These are phyloP conservation scores for Paralagenidium karlingii DNA, from an alignment of 352 stramenopile species.

Conservation along the genomic window DNA sequence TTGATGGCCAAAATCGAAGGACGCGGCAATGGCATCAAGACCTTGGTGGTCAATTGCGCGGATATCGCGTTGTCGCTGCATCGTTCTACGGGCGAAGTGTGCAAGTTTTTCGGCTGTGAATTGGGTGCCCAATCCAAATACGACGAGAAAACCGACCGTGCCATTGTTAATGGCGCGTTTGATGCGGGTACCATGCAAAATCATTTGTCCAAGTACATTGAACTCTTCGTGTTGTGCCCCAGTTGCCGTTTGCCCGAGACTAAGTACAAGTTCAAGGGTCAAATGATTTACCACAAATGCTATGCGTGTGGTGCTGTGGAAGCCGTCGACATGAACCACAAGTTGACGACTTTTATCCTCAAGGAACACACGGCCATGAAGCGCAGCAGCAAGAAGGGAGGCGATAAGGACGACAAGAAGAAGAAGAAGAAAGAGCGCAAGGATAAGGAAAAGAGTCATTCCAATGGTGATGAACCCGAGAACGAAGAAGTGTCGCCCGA, in stretches of 20 bases:
- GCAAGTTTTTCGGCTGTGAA: conserved; percentile 99
- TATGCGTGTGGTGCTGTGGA: conserved; percentile 95
- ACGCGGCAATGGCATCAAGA: conserved; percentile 99
- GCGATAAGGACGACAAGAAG: conserved; percentile 81
- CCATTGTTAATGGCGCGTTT: conserved; percentile 95
- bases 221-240: conserved; percentile 97
- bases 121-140: conserved; percentile 97
- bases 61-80: conserved; percentile 91
- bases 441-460: conserved; percentile 38
- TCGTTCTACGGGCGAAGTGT: conserved; percentile 91
- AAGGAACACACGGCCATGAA: conserved; percentile 91
- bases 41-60: conserved; percentile 95
- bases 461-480: conserved; percentile 42
- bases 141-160: conserved; percentile 90
- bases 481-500: conserved; percentile 33
- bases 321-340: conserved; percentile 97
- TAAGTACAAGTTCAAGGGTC: conserved; percentile 98
- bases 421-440: conserved; percentile 58
- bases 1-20: conserved; percentile 97
- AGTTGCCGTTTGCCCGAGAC: conserved; percentile 96
- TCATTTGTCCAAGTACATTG: conserved; percentile 96
- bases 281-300: conserved; percentile 97
- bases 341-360: conserved; percentile 96
- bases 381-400: conserved; percentile 58
- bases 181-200: conserved; percentile 90